A percentile compares a stretch with the other conserved stretches of the same genome.
phyloP scores from a whole-genome alignment of 2,329 filamentous ascomycete genomes.

The Fusarium camptoceras region DNA sequence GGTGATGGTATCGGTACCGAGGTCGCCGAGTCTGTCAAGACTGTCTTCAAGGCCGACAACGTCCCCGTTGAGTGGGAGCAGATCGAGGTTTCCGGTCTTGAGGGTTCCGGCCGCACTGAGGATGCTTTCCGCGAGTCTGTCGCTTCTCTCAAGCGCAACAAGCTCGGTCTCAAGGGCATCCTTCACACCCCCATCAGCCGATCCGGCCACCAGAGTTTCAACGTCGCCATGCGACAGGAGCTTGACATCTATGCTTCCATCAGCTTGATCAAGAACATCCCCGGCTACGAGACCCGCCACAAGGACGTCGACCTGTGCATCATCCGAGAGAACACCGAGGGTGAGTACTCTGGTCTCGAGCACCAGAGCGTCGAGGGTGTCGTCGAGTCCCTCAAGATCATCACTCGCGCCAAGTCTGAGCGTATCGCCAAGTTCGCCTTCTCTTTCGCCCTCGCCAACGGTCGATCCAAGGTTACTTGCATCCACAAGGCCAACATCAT shows the following conservation, averaged over 20 bases:
- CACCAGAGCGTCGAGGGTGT: slow-evolving; percentile 97
- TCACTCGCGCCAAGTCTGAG: slow-evolving; percentile 98
- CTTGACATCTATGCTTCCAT: slow-evolving; percentile 99
- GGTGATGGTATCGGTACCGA: slow-evolving; percentile 99
- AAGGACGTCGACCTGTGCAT: slow-evolving; percentile 98
- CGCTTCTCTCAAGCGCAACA: slow-evolving; percentile 96
- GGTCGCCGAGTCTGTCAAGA: slow-evolving; percentile 98
- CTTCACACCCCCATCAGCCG: slow-evolving; percentile 96
- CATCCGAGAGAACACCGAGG: slow-evolving; percentile 99
- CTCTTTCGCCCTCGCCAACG: slow-evolving; percentile 97
- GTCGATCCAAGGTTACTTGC: slow-evolving; percentile 98
- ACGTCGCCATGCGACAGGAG: slow-evolving; percentile 98
- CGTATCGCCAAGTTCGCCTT: slow-evolving; percentile 99
- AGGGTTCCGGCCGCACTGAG: slow-evolving; percentile 84
- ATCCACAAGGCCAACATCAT: slow-evolving; percentile 99
- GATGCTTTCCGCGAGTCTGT: slow-evolving; percentile 96
- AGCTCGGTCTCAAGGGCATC: slow-evolving; percentile 98
- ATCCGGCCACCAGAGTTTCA: slow-evolving; percentile 99
- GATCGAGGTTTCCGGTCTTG: slow-evolving; percentile 92
- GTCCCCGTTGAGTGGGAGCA: slow-evolving; percentile 99
- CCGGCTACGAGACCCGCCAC: slow-evolving; percentile 97
- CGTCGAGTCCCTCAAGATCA: slow-evolving; percentile 99
- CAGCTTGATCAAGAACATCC: slow-evolving; percentile 99
- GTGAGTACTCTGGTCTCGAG: slow-evolving; percentile 98
- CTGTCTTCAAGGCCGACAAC: slow-evolving; percentile 99